Base-by-base conservation (phyloP, 2,329 filamentous ascomycete genomes). In the Colletotrichum coccodes region DNA sequence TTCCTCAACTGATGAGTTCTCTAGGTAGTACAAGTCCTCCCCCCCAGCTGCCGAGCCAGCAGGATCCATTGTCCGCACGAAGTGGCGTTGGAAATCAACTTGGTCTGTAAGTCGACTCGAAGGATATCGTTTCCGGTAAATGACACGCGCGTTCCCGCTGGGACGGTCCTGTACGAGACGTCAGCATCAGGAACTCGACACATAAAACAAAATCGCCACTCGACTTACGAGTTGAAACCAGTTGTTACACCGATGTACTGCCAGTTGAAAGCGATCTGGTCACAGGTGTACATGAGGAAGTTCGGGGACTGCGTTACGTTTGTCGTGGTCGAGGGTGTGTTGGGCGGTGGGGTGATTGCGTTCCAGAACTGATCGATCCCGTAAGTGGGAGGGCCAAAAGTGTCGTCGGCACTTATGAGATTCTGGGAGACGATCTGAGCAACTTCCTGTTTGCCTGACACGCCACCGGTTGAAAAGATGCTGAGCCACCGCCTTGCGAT, bases 101-200 rank as follows among this genome's bases (percentile, higher is more conserved):
- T 38, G 3, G 50, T 57, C 16, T 32, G 7, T 18, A 70, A 14
- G 46, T 70, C 56, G 2, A 70, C n/a, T 0, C 44, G 36, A 0
- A 70, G 4, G 6, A 67, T 67, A 7, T 67, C 67, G n/a, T 60
- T 70, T 0, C 63, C 67, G 6, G 56, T 62, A 9, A 70, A 67
- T 0, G 42, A 36, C 3, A 70, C 67, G 1, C 40, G 18, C 3
- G 62, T 70, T 28, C 63, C 67, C 1, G 16, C 42, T 1, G 50
- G 53, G 0, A 64, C 60, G 0, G 65, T 59, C 1, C 65, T 68
- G 14, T 34, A 8, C 0, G 30, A n/a, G 7, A 21, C 21, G 73
- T 53, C 14, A 84, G 72, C 70, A 79, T 79, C 53, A 80, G 72
- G 21, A 77, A 72, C 67, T 23, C n/a, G 4, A 11, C 14, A 16